Percentiles rank a stretch among this genome's conserved stretches.
phyloP scores from a whole-genome alignment of 805 yeast species.

The Saccharomycopsis sp. region DNA sequence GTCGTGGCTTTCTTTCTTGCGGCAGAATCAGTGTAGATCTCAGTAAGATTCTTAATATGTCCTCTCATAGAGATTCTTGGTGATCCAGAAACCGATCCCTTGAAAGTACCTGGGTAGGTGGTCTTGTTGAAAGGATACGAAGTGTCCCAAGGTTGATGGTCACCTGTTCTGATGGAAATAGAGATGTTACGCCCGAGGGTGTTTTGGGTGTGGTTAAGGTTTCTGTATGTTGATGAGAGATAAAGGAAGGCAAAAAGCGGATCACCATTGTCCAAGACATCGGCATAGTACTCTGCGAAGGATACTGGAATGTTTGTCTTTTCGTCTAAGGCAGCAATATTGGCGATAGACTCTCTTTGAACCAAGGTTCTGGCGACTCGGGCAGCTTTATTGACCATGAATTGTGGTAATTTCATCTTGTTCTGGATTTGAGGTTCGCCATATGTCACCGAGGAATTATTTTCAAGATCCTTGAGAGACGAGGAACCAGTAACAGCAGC shows the following conservation, averaged over 20 bases:
- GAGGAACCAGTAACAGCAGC: neutral
- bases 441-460: neutral
- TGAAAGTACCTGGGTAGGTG: slow-evolving; percentile 7
- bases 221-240: slow-evolving; percentile 1
- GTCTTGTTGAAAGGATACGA: neutral
- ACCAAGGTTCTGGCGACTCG: slow-evolving; percentile 7
- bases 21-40: neutral
- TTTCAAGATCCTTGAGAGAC: neutral
- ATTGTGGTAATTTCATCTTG: slow-evolving; percentile 1
- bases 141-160: neutral
- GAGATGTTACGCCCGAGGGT: neutral
- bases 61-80: slow-evolving; percentile 10
- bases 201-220: slow-evolving; percentile 6
- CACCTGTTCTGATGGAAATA: slow-evolving; percentile 3
- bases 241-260: slow-evolving; percentile 5
- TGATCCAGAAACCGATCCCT: slow-evolving; percentile 5
- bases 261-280: slow-evolving; percentile 2
- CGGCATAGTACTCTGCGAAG: slow-evolving; percentile 5
- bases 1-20: neutral
- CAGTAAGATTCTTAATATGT: slow-evolving; percentile 1
- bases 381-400: slow-evolving; percentile 8
- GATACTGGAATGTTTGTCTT: slow-evolving; percentile 5
- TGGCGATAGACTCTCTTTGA: slow-evolving; percentile 2
- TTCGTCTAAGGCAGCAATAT: slow-evolving; percentile 3
- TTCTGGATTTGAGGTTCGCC: neutral